Evolutionary conservation across 257 asterid genomes (phyloP), one percentile per base, ranked within the genome.

Genomic region (Handroanthus guayacan): DNA sequence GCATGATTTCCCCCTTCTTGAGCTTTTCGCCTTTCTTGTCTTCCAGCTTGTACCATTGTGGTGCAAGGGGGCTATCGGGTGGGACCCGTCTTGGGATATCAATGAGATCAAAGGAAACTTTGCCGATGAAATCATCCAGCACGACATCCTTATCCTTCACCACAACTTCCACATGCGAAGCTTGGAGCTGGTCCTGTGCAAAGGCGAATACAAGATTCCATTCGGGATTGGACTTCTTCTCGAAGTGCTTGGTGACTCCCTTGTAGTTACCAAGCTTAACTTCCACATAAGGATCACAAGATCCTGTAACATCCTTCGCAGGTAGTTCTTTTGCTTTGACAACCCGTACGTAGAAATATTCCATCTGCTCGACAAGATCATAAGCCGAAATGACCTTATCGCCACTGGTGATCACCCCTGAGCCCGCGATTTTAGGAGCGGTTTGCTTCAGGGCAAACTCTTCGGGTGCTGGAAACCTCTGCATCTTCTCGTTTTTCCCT

Each of bases 341-440:
- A 2, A 93, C 93, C 0, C 98, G 95, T n/a, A 93, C 89, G 9
- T 93, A 91, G 0, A 87, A 75, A 36, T 93, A 91, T 9, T 91
- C 91, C 97, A 93, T 93, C 84, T 91, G 98, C 75, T 93, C 98
- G 1, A 93, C 95, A 1, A 93, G 96, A 77, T 91, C 97, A 78
- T 91, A 91, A 63, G 98, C 89, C 20, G 67, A 78, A 5, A 84
- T 77, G 16, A 89, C 87, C 85, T 91, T 93, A 68, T 93, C 95
- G 0, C 90, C 93, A 51, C 89, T 94, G 1, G 69, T 85, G 51
- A 87, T 72, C 55, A 83, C 84, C 56, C 97, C 95, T 9, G 97
- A 87, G 17, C 96, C 93, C 2, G 82, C 90, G 4, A 93, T 93
- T 61, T 91, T 93, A 0, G 98, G 98, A 31, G 96, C 70, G 3